Base-by-base conservation (phyloP, 2,329 filamentous ascomycete genomes). In the Xylaria digitata region DNA sequence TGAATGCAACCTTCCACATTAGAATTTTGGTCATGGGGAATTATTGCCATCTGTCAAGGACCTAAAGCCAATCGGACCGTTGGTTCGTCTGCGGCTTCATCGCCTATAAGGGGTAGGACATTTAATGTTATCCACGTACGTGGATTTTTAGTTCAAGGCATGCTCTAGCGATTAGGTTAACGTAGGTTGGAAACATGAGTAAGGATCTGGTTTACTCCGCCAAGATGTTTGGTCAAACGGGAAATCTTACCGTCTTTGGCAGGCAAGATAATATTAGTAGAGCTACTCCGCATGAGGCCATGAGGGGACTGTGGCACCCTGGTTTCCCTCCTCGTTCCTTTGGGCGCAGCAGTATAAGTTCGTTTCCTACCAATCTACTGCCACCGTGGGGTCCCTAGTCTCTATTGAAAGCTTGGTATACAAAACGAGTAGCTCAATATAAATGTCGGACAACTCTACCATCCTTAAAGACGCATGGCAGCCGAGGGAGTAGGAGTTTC, bases 1-100 rank as follows among this genome's bases (percentile, higher is more conserved):
- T 30, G n/a, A 49, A 23, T 67, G 43, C 34, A 54, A 69, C 67
- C 67, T 69, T 69, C 67, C 61, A 58, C 11, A 64, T 66, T 66
- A 8, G 57, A 68, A 37, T 26, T 23, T 49, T 55, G 32, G 43
- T 52, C 49, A 53, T 42, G 26, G 23, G 13, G 54, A 43, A 60
- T 43, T 42, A 58, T 57, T 61, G 52, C 13, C 9, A 52, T 21
- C 48, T 26, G 17, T 26, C 46, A 57, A 57, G 21, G 32, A 30
- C 43, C 26, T 34, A 37, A 6, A 37, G 53, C 48, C 21, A 65
- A 65, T 65, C 65, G 56, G 61, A 7, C 61, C 65, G 60, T 43
- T 8, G 26, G 54, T 21, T 59, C n/a, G 11, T 42, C 49, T 48
- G 19, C 17, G 64, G 61, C 61, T 61, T 30, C 26, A 40, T 52